Evolutionary conservation across 2,329 filamentous ascomycete genomes (phyloP), one percentile per base, ranked within the genome.

Genomic region (Decorospora gaudefroyi): DNA sequence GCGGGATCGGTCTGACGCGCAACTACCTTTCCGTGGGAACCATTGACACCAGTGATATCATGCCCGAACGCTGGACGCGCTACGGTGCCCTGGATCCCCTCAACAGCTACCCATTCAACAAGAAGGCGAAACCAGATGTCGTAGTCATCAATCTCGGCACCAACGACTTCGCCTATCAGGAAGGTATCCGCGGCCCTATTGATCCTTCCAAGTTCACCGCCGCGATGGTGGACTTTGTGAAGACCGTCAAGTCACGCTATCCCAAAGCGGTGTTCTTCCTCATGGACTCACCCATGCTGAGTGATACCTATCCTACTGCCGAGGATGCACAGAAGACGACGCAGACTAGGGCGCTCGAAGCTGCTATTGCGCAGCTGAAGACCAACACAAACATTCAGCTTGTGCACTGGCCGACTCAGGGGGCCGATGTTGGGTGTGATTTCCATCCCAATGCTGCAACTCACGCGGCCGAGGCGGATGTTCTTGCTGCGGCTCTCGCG

Each of bases 101-200:
- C 11, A 59, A 60, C 42, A 71, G 59, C 37, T 75, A 74, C 55
- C 58, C 66, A 1, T 75, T 74, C 45, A 67, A 70, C 28, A 42
- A 46, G n/a, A 18, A 64, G 38, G 51, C 41, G 29, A 55, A 29
- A 4, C 65, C 67, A 9, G 64, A 74, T 28, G 68, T 65, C 10
- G 68, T 76, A 0, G 72, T 76, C 12, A 71, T 76, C 49, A 74
- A 73, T 45, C 67, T 76, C 0, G 73, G 72, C 21, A 76, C 72
- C 29, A 76, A 75, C 44, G 72, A 75, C 54, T 75, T 73, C 46
- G 61, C 63, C 28, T 74, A 74, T 51, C 46, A 43, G 12, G 21
- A 30, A 18, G 46, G 46, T 12, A 37, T 48, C 6, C 58, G 60
- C 10, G 42, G 35, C 1, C 38, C 39, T 1, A 48, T 60, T 3